Evolutionary conservation across 2,329 filamentous ascomycete species (phyloP).

Genomic region (Curvularia verruculosa): DNA sequence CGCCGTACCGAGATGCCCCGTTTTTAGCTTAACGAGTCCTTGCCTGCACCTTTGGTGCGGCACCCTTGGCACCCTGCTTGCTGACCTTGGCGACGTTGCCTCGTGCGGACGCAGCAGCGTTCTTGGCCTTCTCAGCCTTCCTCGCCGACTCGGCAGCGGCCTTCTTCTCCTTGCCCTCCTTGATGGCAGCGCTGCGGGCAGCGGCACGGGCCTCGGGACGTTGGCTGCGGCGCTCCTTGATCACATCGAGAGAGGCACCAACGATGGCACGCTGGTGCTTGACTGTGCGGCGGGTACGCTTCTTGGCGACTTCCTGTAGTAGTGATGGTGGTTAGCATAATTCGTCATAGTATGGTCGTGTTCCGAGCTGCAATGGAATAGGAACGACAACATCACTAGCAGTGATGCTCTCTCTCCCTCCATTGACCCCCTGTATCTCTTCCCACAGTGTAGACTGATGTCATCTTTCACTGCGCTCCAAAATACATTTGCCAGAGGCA

Average conservation of each 20-base stretch:
- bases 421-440: conserved; percentile 1
- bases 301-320: conserved; percentile 96
- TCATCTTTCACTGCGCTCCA: conserved; percentile 25
- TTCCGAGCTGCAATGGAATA: not conserved
- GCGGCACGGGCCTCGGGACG: conserved; percentile 95
- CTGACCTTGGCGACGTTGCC: conserved; percentile 82
- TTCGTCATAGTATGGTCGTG: not conserved
- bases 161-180: conserved; percentile 99
- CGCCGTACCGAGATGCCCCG: conserved; percentile 15
- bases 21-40: conserved; percentile 75
- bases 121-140: conserved; percentile 99
- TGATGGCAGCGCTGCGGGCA: conserved; percentile 87
- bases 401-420: conserved; percentile 1
- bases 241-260: conserved; percentile 98
- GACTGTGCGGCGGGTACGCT: conserved; percentile 96
- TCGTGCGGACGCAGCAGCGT: conserved; percentile 73
- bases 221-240: conserved; percentile 97
- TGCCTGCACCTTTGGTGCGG: conserved; percentile 81
- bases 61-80: conserved; percentile 97
- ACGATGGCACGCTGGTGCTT: conserved; percentile 99
- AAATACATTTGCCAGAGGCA: conserved; percentile 4
- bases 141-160: conserved; percentile 82
- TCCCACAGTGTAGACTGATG: conserved; percentile 22
- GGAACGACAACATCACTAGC: not conserved
- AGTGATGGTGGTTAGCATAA: conserved; percentile 29